These are phyloP conservation scores for Plasmodium vivax DNA, from an alignment of 169 alveolate species.

Conservation along the genomic window DNA sequence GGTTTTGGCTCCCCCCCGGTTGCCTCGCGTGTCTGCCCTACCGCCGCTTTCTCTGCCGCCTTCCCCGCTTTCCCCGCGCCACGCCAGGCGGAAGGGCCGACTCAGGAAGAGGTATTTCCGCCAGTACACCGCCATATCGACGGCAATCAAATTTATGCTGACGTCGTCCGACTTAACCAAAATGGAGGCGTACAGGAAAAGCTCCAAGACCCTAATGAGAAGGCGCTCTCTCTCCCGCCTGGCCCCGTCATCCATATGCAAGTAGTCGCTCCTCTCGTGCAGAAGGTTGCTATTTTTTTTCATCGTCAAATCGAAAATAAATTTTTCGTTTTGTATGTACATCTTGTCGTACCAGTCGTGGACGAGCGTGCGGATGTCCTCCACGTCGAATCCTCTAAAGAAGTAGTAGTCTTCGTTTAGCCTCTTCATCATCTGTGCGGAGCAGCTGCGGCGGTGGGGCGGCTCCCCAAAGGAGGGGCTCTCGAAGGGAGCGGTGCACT, in stretches of 20 bases:
- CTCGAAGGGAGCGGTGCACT: not conserved
- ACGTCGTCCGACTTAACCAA: slow-evolving; percentile 34
- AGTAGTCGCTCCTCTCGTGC: not conserved
- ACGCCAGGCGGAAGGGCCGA: not conserved
- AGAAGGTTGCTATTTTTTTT: not conserved
- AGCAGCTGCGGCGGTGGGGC: not conserved
- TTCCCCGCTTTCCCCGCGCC: too few relatives aligned
- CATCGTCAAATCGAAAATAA: slow-evolving; percentile 5
- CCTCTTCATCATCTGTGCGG: not conserved
- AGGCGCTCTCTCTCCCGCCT: not conserved
- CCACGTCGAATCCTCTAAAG: slow-evolving; percentile 39
- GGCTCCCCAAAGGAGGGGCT: not conserved
- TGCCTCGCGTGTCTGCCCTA: not conserved
- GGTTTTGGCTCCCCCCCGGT: not conserved
- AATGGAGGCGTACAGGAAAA: slow-evolving; percentile 25
- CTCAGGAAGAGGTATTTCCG: slow-evolving; percentile 17
- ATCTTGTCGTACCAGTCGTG: slow-evolving; percentile 22
- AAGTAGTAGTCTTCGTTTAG: slow-evolving; percentile 53
- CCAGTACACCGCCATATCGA: slow-evolving; percentile 60
- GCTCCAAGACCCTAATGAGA: slow-evolving; percentile 20
- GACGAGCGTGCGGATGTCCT: slow-evolving; percentile 11
- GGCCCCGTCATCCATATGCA: not conserved
- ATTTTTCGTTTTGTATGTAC: not conserved
- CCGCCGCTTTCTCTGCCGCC: not conserved
- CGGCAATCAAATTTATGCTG: slow-evolving; percentile 30